Conservation (phyloP, 176 grass and related monocot species). For the Urochloa ruziziensis region DNA sequence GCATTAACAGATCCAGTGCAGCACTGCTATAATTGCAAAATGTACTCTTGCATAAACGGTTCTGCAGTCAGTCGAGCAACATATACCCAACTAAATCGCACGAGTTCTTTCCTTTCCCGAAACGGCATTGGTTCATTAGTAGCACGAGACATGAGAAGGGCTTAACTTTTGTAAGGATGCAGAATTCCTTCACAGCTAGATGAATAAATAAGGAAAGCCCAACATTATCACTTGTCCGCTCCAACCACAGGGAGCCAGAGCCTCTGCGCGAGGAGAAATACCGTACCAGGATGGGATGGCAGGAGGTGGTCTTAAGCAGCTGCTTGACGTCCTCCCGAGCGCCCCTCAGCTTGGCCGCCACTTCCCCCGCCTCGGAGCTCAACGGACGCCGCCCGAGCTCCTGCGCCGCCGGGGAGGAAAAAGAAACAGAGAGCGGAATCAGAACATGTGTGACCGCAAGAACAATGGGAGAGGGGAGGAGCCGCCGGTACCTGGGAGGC, state of each 20-base stretch:
- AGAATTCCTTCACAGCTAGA: neutral
- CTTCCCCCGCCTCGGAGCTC: constrained; percentile 30
- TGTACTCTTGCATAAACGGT: neutral
- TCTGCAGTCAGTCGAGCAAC: neutral
- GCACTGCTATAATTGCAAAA: neutral
- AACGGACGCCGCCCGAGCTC: constrained; percentile 13
- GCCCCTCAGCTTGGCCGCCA: constrained; percentile 33
- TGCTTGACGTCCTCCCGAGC: constrained; percentile 72
- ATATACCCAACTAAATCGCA: neutral
- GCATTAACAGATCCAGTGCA: neutral
- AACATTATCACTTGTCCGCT: neutral
- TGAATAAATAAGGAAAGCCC: neutral
- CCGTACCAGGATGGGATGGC: constrained; percentile 81
- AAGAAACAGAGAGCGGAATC: neutral
- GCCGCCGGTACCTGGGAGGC: constrained; percentile 17
- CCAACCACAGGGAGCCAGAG: neutral
- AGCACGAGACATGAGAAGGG: neutral
- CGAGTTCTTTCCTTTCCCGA: neutral
- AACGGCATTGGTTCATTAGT: neutral
- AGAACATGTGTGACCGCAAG: neutral
- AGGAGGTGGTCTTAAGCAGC: constrained; percentile 63
- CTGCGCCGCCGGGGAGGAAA: constrained; percentile 11
- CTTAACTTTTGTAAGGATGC: neutral
- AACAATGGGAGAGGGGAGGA: neutral
- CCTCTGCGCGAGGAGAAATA: neutral